Evolutionary conservation across 2,329 filamentous ascomycete genomes (phyloP).

Genomic region (Hirsutella rhossiliensis): DNA sequence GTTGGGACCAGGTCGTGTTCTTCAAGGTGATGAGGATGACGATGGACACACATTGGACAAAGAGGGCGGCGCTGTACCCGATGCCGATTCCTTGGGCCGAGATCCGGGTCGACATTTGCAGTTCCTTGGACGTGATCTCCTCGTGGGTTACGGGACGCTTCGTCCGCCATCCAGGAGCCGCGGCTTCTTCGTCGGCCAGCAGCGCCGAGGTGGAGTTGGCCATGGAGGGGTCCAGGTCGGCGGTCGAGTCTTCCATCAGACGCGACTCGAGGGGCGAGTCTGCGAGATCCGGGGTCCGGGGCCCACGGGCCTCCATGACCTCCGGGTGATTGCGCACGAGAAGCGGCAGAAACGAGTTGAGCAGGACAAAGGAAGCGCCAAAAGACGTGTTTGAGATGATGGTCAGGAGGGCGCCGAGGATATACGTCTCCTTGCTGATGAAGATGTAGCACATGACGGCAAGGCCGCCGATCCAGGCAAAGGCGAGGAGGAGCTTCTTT

Average conservation of each 20-base stretch:
- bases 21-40: constrained; percentile 59
- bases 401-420: constrained; percentile 72
- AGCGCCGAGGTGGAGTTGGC: constrained; percentile 35
- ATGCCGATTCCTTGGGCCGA: constrained; percentile 90
- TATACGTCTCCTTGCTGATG: constrained; percentile 60
- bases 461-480: constrained; percentile 70
- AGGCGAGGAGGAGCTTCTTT: constrained; percentile 76
- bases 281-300: constrained; percentile 17
- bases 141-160: constrained; percentile 28
- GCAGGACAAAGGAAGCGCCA: constrained; percentile 84
- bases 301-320: constrained; percentile 16
- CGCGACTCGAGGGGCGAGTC: constrained; percentile 21
- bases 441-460: constrained; percentile 84
- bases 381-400: constrained; percentile 90
- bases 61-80: constrained; percentile 76
- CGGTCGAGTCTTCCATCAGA: constrained; percentile 19
- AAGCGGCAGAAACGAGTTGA: constrained; percentile 90
- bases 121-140: constrained; percentile 49
- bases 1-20: constrained; percentile 74
- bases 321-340: constrained; percentile 76
- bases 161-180: constrained; percentile 14
- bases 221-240: constrained; percentile 16
- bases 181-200: constrained; percentile 19
- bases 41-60: constrained; percentile 74
- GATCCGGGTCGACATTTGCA: constrained; percentile 78